Percentiles rank a stretch among this genome's conserved stretches.
These are phyloP conservation scores for Euphrasia confusa DNA, from an alignment of 257 asterid species.

Conservation along the genomic window DNA sequence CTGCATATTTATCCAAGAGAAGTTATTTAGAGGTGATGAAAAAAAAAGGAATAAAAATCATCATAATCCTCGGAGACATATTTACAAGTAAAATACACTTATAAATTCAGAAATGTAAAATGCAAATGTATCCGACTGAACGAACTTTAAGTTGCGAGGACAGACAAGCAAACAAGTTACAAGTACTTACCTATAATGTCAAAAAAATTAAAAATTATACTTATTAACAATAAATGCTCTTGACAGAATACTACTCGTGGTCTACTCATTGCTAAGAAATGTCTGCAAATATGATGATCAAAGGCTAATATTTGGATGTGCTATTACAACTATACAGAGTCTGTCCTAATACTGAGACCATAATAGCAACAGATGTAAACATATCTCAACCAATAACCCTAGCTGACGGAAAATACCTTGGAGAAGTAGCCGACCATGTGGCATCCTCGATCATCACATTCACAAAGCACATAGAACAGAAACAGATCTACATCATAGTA, in stretches of 20 bases:
- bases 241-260: too few relatives aligned
- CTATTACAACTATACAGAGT: not conserved
- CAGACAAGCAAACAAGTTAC: too few relatives aligned
- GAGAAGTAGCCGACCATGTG: slow-evolving; percentile 99
- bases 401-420: slow-evolving; percentile 43
- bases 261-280: not conserved
- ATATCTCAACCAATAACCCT: too few relatives aligned
- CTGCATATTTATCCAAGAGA: slow-evolving; percentile 39
- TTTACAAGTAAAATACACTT: slow-evolving; percentile 3
- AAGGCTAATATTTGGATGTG: not conserved
- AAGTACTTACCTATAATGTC: too few relatives aligned
- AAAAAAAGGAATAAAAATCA: too few relatives aligned
- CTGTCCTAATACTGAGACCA: not conserved
- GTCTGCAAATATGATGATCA: not conserved
- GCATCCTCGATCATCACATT: slow-evolving; percentile 97
- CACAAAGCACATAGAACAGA: slow-evolving; percentile 82
- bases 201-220: too few relatives aligned
- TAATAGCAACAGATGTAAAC: too few relatives aligned
- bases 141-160: too few relatives aligned
- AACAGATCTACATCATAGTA: slow-evolving; percentile 86
- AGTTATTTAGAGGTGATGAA: slow-evolving; percentile 9
- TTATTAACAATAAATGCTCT: too few relatives aligned
- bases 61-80: too few relatives aligned
- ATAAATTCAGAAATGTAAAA: slow-evolving; percentile 4
- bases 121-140: not conserved